Conservation (phyloP, 495 filamentous ascomycete genomes). For the Filosporella fistucella region DNA sequence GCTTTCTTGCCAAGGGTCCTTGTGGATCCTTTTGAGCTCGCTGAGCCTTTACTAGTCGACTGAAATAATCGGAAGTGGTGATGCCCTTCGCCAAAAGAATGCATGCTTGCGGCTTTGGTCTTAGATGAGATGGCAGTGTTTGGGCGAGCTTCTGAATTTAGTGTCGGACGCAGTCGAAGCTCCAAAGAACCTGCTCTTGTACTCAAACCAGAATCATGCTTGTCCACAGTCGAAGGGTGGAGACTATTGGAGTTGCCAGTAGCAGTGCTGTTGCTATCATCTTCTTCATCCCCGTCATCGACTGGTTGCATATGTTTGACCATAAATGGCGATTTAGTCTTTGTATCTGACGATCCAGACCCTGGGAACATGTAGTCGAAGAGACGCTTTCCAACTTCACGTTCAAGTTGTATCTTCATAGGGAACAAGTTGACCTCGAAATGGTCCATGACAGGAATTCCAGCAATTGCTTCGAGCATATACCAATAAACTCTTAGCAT, state of each 20-base stretch:
- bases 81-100: constrained; percentile 36
- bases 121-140: constrained; percentile 31
- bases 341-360: constrained; percentile 47
- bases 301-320: constrained; percentile 61
- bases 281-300: constrained; percentile 55
- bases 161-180: constrained; percentile 71
- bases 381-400: constrained; percentile 85
- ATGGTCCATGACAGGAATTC: constrained; percentile 94
- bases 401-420: constrained; percentile 89
- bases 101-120: constrained; percentile 45
- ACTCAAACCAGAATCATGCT: constrained; percentile 19
- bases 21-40: constrained; percentile 26
- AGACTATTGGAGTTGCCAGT: neutral
- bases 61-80: constrained; percentile 53
- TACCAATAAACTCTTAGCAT: constrained; percentile 96
- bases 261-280: constrained; percentile 29
- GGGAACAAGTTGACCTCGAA: constrained; percentile 95
- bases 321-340: constrained; percentile 74
- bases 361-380: constrained; percentile 98
- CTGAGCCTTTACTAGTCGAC: constrained; percentile 19
- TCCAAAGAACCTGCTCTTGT: constrained; percentile 67
- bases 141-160: constrained; percentile 55
- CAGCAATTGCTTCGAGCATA: constrained; percentile 96
- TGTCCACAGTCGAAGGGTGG: neutral
- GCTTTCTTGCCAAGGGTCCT: constrained; percentile 52